Evolutionary conservation across 306 rosid species (phyloP).

Genomic region (Canavalia gladiata): DNA sequence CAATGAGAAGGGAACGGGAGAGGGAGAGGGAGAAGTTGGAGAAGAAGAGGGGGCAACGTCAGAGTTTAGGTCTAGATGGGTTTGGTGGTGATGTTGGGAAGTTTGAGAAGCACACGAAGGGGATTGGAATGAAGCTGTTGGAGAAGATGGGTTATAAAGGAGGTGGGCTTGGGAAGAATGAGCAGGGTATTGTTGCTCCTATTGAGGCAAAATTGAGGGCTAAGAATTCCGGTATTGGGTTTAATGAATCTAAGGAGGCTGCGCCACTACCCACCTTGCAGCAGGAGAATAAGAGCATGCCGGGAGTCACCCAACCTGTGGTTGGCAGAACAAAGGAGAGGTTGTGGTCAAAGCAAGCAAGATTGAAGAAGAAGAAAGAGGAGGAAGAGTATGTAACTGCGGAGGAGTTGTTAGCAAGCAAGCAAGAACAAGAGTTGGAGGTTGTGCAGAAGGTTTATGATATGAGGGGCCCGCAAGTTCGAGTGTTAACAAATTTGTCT

Average conservation of each 20-base stretch:
- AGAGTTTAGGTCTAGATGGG: slow-evolving; percentile 43
- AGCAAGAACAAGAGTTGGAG: slow-evolving; percentile 74
- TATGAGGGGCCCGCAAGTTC: slow-evolving; percentile 65
- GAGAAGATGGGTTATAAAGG: slow-evolving; percentile 96
- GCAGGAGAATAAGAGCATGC: slow-evolving; percentile 57
- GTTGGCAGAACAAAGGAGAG: slow-evolving; percentile 62
- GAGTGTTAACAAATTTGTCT: slow-evolving; percentile 59
- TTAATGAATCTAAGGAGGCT: slow-evolving; percentile 71
- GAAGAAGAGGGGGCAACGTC: slow-evolving; percentile 59
- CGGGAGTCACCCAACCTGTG: slow-evolving; percentile 43
- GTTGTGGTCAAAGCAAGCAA: slow-evolving; percentile 68
- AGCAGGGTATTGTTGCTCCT: slow-evolving; percentile 87
- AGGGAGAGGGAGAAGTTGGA: slow-evolving; percentile 64
- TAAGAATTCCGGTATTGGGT: slow-evolving; percentile 85
- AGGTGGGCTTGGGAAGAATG: slow-evolving; percentile 92
- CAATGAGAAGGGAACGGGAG: slow-evolving; percentile 73
- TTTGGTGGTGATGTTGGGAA: slow-evolving; percentile 58
- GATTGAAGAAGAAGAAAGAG: slow-evolving; percentile 56
- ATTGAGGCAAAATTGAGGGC: slow-evolving; percentile 86
- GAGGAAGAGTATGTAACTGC: slow-evolving; percentile 72
- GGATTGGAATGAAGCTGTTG: slow-evolving; percentile 83
- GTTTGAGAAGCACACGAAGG: slow-evolving; percentile 88
- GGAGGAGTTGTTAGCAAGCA: slow-evolving; percentile 76
- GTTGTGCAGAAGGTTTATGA: slow-evolving; percentile 76
- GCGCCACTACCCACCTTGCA: slow-evolving; percentile 52